A percentile compares a stretch with the other conserved stretches of the same genome.
Conservation (phyloP, 305 asterid species). For the Rubia occidens region DNA sequence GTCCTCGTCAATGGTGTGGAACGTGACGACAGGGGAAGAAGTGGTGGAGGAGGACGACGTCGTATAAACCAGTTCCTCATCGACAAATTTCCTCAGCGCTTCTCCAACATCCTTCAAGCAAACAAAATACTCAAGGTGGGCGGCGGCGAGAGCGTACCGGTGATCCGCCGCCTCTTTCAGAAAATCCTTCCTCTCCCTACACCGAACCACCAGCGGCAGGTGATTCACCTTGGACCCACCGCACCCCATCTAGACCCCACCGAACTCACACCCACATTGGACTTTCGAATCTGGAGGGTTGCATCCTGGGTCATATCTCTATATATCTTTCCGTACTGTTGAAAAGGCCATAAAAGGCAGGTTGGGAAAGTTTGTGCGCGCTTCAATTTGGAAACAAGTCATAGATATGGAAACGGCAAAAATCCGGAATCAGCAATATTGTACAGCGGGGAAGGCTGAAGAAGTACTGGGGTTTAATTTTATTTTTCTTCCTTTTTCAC, state of each 20-base stretch:
- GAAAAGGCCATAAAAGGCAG: conserved; percentile 8
- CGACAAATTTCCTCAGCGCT: conserved; percentile 73
- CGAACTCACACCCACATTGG: not conserved
- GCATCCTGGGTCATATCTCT: conserved; percentile 14
- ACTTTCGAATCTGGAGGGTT: not conserved
- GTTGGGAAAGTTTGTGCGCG: not conserved
- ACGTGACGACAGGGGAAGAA: conserved; percentile 59
- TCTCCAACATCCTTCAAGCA: conserved; percentile 78
- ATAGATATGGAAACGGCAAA: not conserved
- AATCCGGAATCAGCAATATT: not conserved
- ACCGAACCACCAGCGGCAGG: conserved; percentile 65
- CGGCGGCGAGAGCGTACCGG: conserved; percentile 81
- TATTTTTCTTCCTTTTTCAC: not conserved
- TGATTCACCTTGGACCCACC: conserved; percentile 66
- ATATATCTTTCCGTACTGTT: not conserved
- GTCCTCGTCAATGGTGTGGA: conserved; percentile 35
- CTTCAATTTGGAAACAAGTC: not conserved
- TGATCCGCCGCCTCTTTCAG: conserved; percentile 74
- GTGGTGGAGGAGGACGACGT: conserved; percentile 38
- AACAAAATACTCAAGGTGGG: conserved; percentile 71
- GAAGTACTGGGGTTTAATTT: not conserved
- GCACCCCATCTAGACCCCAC: conserved; percentile 56
- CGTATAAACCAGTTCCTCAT: conserved; percentile 55
- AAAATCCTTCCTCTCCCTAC: conserved; percentile 70
- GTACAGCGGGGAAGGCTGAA: not conserved